A percentile compares a stretch with the other conserved stretches of the same genome.
phyloP scores from a whole-genome alignment of 2,329 filamentous ascomycete species.

The Sarocladium kiliense region DNA sequence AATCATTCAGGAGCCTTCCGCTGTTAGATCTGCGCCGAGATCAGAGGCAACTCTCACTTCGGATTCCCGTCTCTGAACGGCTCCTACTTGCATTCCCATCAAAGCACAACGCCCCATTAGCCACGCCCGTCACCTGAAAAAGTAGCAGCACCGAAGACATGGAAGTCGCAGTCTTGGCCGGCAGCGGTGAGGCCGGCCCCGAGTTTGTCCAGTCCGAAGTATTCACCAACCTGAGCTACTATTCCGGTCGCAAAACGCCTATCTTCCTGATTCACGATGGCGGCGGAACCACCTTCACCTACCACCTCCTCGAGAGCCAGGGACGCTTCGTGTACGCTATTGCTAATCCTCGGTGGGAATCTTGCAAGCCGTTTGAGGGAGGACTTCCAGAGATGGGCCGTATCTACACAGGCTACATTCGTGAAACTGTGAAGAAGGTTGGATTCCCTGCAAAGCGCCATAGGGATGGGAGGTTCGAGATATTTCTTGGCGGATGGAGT shows the following conservation, averaged over 20 bases:
- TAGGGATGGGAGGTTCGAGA: conserved; percentile 23
- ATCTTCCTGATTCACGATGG: conserved; percentile 53
- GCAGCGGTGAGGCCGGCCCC: neutral
- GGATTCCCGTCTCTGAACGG: too few species aligned
- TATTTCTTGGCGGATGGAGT: conserved; percentile 53
- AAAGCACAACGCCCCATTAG: too few species aligned
- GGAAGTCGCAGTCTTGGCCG: neutral
- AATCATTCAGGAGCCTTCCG: too few species aligned
- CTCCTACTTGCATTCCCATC: too few species aligned
- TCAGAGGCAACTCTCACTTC: too few species aligned
- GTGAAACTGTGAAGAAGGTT: conserved; percentile 24
- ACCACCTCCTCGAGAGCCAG: conserved; percentile 47
- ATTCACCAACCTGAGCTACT: neutral
- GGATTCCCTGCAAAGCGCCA: conserved; percentile 23
- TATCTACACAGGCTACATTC: conserved; percentile 43
- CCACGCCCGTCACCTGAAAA: too few species aligned
- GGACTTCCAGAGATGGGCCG: conserved; percentile 50
- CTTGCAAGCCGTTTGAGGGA: conserved; percentile 41
- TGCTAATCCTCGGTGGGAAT: conserved; percentile 47
- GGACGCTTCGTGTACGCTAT: conserved; percentile 48
- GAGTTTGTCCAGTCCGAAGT: conserved; percentile 5
- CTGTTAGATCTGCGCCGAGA: too few species aligned
- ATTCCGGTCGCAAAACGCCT: conserved; percentile 2
- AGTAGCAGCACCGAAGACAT: neutral
- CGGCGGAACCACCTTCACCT: conserved; percentile 54